Evolutionary conservation across 2,329 filamentous ascomycete species (phyloP), one percentile per base, ranked within the genome.

Genomic region (Verticillium klebahnii): DNA sequence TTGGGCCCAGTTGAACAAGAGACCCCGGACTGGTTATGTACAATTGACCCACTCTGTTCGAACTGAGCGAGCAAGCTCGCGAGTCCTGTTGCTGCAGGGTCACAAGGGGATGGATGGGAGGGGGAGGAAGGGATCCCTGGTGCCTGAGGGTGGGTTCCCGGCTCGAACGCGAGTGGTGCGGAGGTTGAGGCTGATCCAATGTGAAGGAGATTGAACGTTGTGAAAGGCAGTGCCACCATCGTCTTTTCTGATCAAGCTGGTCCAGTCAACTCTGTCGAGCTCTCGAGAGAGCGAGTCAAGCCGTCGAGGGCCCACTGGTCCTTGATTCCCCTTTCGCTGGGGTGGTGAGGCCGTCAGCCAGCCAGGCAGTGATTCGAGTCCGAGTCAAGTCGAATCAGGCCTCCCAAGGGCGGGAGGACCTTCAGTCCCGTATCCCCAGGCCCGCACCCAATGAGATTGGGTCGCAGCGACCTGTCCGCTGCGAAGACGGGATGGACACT

Each of bases 1-100:
- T 25, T 58, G 37, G 57, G 37, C 36, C 19, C 57, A 31, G 23
- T 19, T 32, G 37, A 36, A 36, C 37, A 50, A 58, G 25, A 58
- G 45, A 25, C 57, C 57, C 57, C 57, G 36, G 57, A 52, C 57
- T 50, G 57, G 39, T 58, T 58, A 58, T 58, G 57, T 58, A 58
- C 31, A 11, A 52, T 12, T 57, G 32, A 39, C 17, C 57, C 57
- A 58, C 57, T 32, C 23, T 23, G 37, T 12, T 39, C 19, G 36
- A 40, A 37, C 56, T 37, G 36, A 36, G 56, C 45, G 45, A 52
- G 45, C 45, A 25, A 23, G 45, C 6, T 14, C 23, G 45, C n/a
- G 45, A 19, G n/a, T 52, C n/a, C 45, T 23, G 2, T 36, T 5
- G n/a, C 45, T 25, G 45, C 45, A 52, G 45, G 45, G 56, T 58